Percentiles rank a stretch among this genome's conserved stretches.
Conservation (phyloP, 495 filamentous ascomycete species). For the Aspergillus asperescens region DNA sequence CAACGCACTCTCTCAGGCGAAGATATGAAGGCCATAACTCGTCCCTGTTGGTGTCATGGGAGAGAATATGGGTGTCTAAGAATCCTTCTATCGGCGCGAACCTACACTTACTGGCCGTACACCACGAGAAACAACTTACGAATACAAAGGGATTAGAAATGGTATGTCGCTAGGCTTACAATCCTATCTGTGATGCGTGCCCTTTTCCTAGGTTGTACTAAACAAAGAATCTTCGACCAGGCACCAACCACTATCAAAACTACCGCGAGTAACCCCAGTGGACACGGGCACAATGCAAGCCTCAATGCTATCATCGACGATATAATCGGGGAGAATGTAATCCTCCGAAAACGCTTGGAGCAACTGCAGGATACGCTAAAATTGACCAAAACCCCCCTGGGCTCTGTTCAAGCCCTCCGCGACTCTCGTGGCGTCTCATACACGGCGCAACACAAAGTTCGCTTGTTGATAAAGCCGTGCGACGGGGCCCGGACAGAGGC, state of each 20-base stretch:
- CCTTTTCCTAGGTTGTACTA: not conserved
- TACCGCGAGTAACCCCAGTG: not conserved
- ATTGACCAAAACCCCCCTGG: not conserved
- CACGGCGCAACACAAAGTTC: not conserved
- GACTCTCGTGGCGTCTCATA: not conserved
- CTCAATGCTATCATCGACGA: not conserved
- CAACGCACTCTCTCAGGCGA: not conserved
- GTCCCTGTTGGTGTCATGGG: not conserved
- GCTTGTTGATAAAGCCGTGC: not conserved
- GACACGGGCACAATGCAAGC: not conserved
- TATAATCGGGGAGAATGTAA: not conserved
- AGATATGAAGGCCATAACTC: not conserved
- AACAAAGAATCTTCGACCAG: not conserved
- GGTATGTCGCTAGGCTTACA: not conserved
- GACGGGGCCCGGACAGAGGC: not conserved
- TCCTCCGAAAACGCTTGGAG: not conserved
- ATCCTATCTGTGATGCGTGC: not conserved
- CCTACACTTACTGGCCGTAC: not conserved
- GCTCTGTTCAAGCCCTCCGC: not conserved
- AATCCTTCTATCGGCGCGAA: not conserved
- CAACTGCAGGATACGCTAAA: not conserved
- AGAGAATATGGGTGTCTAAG: not conserved
- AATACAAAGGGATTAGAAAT: not conserved
- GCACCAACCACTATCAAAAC: not conserved
- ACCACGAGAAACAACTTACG: not conserved